Percentiles rank a stretch among this genome's conserved stretches.
Evolutionary conservation across 352 stramenopile species (phyloP).

Genomic region (Thalassiosira oceanica): DNA sequence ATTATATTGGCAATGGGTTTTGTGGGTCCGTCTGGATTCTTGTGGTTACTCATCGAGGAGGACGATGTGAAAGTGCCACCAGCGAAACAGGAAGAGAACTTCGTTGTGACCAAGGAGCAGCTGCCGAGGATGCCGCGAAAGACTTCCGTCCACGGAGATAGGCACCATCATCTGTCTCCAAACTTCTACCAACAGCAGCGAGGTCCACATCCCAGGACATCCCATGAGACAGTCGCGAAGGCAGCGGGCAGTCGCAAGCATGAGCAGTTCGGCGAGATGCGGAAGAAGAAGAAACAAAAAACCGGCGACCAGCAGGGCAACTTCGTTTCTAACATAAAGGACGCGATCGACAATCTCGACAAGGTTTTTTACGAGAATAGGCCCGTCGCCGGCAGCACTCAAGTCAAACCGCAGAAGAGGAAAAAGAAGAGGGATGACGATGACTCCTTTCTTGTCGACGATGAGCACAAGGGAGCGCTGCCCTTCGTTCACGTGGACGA

Average conservation of each 20-base stretch:
- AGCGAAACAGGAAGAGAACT: not conserved
- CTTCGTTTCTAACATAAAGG: constrained; percentile 6
- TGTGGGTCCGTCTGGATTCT: constrained; percentile 6
- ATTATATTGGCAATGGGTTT: constrained; percentile 12
- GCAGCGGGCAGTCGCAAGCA: not conserved
- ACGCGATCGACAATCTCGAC: constrained; percentile 45
- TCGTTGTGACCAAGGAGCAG: not conserved
- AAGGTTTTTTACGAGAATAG: constrained; percentile 30
- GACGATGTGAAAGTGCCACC: too few species aligned
- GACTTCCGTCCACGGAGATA: constrained; percentile 1
- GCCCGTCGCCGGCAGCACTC: not conserved
- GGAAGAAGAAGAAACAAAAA: not conserved
- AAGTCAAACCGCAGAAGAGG: not conserved
- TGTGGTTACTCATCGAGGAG: constrained; percentile 4
- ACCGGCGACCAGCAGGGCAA: not conserved
- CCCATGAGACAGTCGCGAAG: constrained; percentile 1
- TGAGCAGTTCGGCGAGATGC: not conserved
- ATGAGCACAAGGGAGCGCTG: not conserved
- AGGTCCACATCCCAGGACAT: not conserved
- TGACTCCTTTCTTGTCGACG: not conserved
- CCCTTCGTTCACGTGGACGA: constrained; percentile 21
- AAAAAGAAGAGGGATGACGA: not conserved
- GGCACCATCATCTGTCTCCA: constrained; percentile 5
- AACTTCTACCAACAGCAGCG: not conserved
- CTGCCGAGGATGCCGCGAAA: not conserved